phyloP scores from a whole-genome alignment of 805 yeast species.

The Pichia cephalocereana region DNA sequence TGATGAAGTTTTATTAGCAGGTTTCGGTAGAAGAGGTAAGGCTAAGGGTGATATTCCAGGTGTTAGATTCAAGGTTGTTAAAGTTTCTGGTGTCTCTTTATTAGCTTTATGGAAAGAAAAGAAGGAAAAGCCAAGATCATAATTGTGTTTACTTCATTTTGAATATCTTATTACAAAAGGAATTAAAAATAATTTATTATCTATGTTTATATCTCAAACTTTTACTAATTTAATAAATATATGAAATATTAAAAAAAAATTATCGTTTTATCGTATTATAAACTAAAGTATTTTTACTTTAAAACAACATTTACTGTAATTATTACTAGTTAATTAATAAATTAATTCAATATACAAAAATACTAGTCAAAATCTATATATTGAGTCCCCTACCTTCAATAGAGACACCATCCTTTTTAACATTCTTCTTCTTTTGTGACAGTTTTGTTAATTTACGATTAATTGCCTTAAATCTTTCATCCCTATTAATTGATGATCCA shows the following conservation, averaged over 20 bases:
- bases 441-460: conserved; percentile 46
- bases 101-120: conserved; percentile 99
- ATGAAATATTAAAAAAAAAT: too few relatives aligned
- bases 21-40: conserved; percentile 99
- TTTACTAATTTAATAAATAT: too few relatives aligned
- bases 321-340: too few relatives aligned
- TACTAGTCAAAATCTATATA: not conserved
- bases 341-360: too few relatives aligned
- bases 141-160: conserved; percentile 24
- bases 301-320: too few relatives aligned
- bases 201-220: not conserved
- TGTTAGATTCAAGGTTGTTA: conserved; percentile 99
- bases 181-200: not conserved
- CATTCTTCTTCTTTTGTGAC: conserved; percentile 37
- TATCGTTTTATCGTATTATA: too few relatives aligned
- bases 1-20: conserved; percentile 99
- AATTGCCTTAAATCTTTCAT: conserved; percentile 75
- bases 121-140: conserved; percentile 99
- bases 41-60: conserved; percentile 99
- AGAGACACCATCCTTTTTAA: conserved; percentile 66
- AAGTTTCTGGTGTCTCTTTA: conserved; percentile 99
- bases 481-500: conserved; percentile 45
- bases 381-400: conserved; percentile 60
- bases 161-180: conserved; percentile 8
- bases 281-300: too few relatives aligned